A percentile compares a stretch with the other conserved stretches of the same genome.
Conservation (phyloP, 179 eudicot genomes). For the Dionaea muscipula region DNA sequence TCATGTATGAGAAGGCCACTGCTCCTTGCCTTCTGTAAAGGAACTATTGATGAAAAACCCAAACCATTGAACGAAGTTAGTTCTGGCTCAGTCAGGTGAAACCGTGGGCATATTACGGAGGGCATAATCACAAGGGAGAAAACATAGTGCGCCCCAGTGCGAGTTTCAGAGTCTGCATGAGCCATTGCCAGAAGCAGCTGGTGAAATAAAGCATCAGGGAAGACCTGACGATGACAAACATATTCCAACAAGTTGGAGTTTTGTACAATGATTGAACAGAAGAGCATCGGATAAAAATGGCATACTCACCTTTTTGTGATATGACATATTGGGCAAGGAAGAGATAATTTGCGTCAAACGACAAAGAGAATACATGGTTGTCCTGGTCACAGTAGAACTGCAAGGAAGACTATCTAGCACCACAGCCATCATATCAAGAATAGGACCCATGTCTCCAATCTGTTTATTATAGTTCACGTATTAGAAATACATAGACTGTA, state of each 20-base stretch:
- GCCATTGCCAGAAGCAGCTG: conserved; percentile 84
- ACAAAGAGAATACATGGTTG: conserved; percentile 52
- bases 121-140: conserved; percentile 79
- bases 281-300: conserved; percentile 2
- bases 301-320: conserved; percentile 61
- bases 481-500: background rate
- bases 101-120: conserved; percentile 47
- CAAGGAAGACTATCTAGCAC: conserved; percentile 67
- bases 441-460: conserved; percentile 89
- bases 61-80: conserved; percentile 7
- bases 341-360: conserved; percentile 61
- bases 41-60: conserved; percentile 13
- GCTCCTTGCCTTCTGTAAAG: conserved; percentile 15
- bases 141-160: conserved; percentile 60
- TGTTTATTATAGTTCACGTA: conserved; percentile 21
- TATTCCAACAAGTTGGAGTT: conserved; percentile 11
- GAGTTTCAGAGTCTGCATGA: conserved; percentile 78
- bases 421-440: conserved; percentile 91
- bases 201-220: conserved; percentile 90
- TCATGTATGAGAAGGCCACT: conserved; percentile 30
- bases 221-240: conserved; percentile 38
- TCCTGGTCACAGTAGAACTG: conserved; percentile 47
- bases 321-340: conserved; percentile 57
- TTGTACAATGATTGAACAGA: background rate
- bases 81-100: conserved; percentile 20